Percentiles rank a stretch among this genome's conserved stretches.
These are phyloP conservation scores for Botrytis fragariae DNA, from an alignment of 2,329 filamentous ascomycete genomes.

Conservation along the genomic window DNA sequence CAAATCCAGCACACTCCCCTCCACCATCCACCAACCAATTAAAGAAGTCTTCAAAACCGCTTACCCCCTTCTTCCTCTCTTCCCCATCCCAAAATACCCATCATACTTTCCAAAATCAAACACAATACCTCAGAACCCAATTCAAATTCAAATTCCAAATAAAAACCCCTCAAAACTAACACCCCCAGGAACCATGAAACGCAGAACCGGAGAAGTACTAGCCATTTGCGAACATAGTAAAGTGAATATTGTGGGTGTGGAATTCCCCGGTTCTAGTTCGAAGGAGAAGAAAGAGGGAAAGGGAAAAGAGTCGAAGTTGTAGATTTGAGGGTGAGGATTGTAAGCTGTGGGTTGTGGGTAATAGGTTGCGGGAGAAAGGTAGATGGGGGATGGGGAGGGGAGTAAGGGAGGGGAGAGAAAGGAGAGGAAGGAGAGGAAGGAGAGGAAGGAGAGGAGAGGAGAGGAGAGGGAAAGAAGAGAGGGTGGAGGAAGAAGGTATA, in stretches of 20 bases:
- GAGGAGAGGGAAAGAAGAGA: no score
- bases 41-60: no score
- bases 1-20: background rate
- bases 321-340: background rate
- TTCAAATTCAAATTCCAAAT: background rate
- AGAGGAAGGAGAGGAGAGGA: no score
- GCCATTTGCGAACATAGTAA: conserved; percentile 7
- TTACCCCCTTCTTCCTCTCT: background rate
- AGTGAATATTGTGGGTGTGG: background rate
- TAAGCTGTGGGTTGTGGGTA: background rate
- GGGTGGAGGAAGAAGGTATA: no score
- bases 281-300: no score
- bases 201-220: background rate
- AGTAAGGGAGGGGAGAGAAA: no score
- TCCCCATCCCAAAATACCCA: background rate
- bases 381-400: background rate
- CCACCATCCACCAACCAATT: background rate
- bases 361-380: no score
- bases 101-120: no score
- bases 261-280: background rate
- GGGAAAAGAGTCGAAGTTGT: background rate
- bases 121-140: background rate
- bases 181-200: background rate
- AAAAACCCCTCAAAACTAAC: background rate
- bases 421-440: no score